phyloP scores from a whole-genome alignment of 345 rosid species.

The Eucalyptus lansdowneana region DNA sequence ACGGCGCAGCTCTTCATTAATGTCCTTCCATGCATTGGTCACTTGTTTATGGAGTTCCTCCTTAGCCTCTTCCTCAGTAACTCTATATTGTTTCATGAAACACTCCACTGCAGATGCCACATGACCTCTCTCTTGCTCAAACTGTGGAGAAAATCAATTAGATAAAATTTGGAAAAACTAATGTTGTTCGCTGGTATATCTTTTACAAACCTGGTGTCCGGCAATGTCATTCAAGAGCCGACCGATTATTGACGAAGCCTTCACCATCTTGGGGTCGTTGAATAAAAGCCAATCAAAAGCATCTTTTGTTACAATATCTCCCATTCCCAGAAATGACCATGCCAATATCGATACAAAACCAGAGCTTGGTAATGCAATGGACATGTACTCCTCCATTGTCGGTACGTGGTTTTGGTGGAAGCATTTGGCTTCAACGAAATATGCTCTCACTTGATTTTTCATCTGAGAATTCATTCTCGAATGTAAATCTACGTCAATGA shows the following conservation, averaged over 20 bases:
- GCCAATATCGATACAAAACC: background rate
- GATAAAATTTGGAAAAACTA: background rate
- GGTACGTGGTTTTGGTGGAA: background rate
- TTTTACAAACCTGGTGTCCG: background rate
- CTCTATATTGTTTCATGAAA: background rate
- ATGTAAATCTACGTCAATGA: background rate
- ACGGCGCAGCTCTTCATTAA: background rate
- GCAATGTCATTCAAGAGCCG: background rate
- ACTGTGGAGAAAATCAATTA: background rate
- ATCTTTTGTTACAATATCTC: background rate
- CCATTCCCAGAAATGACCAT: background rate
- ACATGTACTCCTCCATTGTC: slow-evolving; percentile 7
- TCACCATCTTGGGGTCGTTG: background rate
- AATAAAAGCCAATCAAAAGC: background rate
- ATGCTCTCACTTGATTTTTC: background rate
- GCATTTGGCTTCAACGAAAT: background rate
- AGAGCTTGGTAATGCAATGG: background rate
- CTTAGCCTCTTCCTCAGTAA: background rate
- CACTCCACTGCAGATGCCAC: background rate
- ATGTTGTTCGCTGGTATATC: background rate
- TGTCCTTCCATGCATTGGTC: background rate
- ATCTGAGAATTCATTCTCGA: background rate
- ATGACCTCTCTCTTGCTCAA: background rate
- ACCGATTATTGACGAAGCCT: background rate
- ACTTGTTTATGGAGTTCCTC: background rate